Conservation (phyloP, 495 filamentous ascomycete genomes). For the Penicillium goetzii region DNA sequence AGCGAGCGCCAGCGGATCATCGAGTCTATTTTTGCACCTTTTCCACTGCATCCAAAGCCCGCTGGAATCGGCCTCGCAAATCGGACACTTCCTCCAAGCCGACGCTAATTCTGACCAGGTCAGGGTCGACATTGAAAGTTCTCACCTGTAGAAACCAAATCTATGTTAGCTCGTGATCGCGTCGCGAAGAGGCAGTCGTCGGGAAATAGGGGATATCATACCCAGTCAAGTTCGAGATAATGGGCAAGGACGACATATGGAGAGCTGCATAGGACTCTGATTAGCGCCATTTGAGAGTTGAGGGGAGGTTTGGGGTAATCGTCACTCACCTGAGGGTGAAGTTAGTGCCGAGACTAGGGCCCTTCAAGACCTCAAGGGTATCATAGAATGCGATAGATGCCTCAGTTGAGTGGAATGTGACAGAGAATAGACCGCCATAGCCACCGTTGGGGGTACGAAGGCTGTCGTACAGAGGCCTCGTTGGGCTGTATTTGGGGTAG, state of each 20-base stretch:
- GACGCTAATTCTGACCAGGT: slow-evolving; percentile 85
- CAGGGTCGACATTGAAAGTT: slow-evolving; percentile 73
- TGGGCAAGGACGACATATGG: slow-evolving; percentile 93
- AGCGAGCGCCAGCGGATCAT: background rate
- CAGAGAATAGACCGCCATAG: slow-evolving; percentile 87
- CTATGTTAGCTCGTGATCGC: background rate
- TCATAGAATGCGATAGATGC: slow-evolving; percentile 86
- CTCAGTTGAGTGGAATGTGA: slow-evolving; percentile 69
- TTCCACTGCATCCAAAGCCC: slow-evolving; percentile 52
- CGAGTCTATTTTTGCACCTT: slow-evolving; percentile 20
- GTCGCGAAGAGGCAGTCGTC: background rate
- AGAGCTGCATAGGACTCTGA: slow-evolving; percentile 49
- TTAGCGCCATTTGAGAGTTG: slow-evolving; percentile 16
- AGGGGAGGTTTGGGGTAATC: slow-evolving; percentile 1
- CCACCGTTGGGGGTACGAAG: slow-evolving; percentile 77
- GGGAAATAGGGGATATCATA: slow-evolving; percentile 38
- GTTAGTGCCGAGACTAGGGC: slow-evolving; percentile 93
- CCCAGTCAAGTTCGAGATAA: slow-evolving; percentile 89
- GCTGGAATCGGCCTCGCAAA: slow-evolving; percentile 53
- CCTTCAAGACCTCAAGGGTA: slow-evolving; percentile 83
- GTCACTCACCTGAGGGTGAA: slow-evolving; percentile 74
- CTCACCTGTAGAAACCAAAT: slow-evolving; percentile 56
- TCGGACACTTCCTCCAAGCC: slow-evolving; percentile 80
- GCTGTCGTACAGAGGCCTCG: slow-evolving; percentile 72
- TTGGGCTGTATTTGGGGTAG: slow-evolving; percentile 80